phyloP scores from a whole-genome alignment of 1,284 basidiomycete species.

The Pseudozyma hubeiensis region DNA sequence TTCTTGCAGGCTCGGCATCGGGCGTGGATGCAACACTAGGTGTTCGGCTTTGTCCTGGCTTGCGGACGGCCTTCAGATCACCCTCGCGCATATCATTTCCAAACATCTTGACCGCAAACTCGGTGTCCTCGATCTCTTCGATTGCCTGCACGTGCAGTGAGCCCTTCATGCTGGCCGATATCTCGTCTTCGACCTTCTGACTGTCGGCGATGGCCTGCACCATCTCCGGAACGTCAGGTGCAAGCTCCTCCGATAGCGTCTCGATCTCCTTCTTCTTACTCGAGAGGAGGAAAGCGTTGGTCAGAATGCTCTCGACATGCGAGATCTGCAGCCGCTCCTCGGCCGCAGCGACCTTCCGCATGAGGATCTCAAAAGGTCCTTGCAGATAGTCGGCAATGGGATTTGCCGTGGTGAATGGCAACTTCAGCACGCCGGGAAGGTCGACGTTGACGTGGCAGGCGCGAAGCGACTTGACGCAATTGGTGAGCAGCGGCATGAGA shows the following conservation, averaged over 20 bases:
- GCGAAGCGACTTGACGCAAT: conserved; percentile 46
- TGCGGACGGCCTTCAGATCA: conserved; percentile 26
- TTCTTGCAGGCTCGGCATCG: conserved; percentile 11
- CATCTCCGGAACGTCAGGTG: conserved; percentile 37
- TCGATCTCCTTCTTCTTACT: conserved; percentile 38
- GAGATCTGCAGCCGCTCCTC: conserved; percentile 42
- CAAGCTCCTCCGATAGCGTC: conserved; percentile 30
- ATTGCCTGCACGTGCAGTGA: conserved; percentile 35
- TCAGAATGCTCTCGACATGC: conserved; percentile 39
- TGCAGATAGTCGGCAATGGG: conserved; percentile 40
- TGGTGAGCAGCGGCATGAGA: conserved; percentile 35
- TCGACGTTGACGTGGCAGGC: conserved; percentile 38
- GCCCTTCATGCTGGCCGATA: conserved; percentile 37
- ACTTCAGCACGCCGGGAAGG: conserved; percentile 36
- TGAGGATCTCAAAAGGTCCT: conserved; percentile 43
- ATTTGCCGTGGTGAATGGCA: conserved; percentile 37
- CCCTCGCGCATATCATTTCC: conserved; percentile 37
- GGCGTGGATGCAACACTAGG: conserved; percentile 22
- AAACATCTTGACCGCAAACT: conserved; percentile 39
- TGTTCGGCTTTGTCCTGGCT: not conserved
- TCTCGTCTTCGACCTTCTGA: conserved; percentile 40
- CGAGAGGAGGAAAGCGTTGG: conserved; percentile 22
- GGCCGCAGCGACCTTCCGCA: conserved; percentile 33
- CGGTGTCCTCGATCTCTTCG: conserved; percentile 37
- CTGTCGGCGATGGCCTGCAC: conserved; percentile 47